Percentiles rank a stretch among this genome's conserved stretches.
Conservation (phyloP, 257 asterid genomes). For the Solanum clarkiae region DNA sequence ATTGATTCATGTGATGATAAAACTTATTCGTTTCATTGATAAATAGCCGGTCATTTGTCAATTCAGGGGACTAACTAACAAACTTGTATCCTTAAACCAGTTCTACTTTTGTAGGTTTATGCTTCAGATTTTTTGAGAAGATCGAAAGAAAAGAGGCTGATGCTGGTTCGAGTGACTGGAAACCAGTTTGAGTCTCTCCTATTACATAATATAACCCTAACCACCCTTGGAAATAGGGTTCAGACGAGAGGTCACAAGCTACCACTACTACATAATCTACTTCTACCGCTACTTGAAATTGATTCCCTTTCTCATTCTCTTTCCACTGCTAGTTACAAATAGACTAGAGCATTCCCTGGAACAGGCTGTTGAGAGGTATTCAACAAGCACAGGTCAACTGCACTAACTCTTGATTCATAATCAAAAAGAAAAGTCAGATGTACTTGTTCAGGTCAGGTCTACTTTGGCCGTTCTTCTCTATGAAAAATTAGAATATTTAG, state of each 20-base stretch:
- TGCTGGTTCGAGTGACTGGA: slow-evolving; percentile 90
- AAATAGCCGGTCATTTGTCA: neutral
- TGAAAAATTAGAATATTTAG: neutral
- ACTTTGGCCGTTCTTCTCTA: too few relatives aligned
- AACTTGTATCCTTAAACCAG: neutral
- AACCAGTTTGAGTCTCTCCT: slow-evolving; percentile 92
- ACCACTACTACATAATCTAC: too few relatives aligned
- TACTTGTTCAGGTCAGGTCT: too few relatives aligned
- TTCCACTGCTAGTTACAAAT: too few relatives aligned
- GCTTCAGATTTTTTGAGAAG: slow-evolving; percentile 78
- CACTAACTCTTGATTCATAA: too few relatives aligned
- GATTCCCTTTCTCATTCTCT: too few relatives aligned
- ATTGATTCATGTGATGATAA: neutral
- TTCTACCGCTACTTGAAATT: too few relatives aligned
- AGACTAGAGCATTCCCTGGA: too few relatives aligned
- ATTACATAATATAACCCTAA: neutral
- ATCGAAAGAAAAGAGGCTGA: slow-evolving; percentile 69
- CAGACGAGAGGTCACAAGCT: too few relatives aligned
- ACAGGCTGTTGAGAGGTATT: too few relatives aligned
- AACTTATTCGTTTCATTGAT: neutral
- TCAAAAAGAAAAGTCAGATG: too few relatives aligned
- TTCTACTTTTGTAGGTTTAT: slow-evolving; percentile 40
- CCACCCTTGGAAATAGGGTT: neutral
- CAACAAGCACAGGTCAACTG: too few relatives aligned
- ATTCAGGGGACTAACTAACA: neutral